These are phyloP conservation scores for Eucalyptus virginea DNA, from an alignment of 345 rosid species.

Conservation along the genomic window DNA sequence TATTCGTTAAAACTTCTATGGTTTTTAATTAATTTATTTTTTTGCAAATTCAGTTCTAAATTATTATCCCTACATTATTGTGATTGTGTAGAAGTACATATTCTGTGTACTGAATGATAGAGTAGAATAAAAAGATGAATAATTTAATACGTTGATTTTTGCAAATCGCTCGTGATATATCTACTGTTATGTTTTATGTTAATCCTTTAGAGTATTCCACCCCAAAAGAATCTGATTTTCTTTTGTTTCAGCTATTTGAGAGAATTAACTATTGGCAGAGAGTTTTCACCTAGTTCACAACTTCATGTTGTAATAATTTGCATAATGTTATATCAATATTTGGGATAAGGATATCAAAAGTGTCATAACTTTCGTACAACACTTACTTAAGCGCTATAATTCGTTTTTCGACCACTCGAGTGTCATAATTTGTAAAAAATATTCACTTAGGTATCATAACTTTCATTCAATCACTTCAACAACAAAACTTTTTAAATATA, in stretches of 20 bases:
- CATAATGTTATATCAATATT: not conserved
- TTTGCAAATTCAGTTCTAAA: not conserved
- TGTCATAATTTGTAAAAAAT: no score
- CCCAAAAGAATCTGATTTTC: not conserved
- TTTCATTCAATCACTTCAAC: no score
- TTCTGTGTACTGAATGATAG: not conserved
- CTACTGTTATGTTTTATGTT: no score
- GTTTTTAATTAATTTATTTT: no score
- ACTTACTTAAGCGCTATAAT: no score
- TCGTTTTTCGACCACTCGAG: accelerated
- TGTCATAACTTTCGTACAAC: no score
- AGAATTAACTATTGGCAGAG: not conserved
- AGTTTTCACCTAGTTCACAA: not conserved
- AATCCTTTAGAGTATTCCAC: not conserved
- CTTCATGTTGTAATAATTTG: not conserved
- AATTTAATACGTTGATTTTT: not conserved
- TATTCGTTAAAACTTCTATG: not conserved
- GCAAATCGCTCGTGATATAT: not conserved
- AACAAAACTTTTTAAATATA: no score
- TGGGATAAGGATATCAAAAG: no score
- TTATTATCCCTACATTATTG: not conserved
- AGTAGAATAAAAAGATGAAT: not conserved
- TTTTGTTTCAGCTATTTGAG: not conserved
- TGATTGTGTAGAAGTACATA: not conserved
- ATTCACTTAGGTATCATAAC: no score